A percentile compares a stretch with the other conserved stretches of the same genome.
Evolutionary conservation across 768 basidiomycete species (phyloP).

Genomic region (Melanogaster broomeanus): DNA sequence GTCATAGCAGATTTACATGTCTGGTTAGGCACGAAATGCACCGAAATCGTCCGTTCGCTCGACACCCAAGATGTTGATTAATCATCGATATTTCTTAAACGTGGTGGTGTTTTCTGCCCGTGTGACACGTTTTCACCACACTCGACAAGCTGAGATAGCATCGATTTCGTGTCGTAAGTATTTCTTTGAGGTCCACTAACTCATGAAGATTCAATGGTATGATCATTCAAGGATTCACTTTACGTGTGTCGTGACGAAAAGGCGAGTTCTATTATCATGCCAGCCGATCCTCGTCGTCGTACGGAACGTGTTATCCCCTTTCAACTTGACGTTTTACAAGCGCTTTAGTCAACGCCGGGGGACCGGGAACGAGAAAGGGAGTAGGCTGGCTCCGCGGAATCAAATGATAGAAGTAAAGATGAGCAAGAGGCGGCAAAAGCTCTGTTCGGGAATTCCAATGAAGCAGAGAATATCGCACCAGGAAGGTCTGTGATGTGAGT

Average conservation of each 20-base stretch:
- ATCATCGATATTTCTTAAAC: slow-evolving; percentile 66
- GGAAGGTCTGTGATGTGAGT: slow-evolving; percentile 82
- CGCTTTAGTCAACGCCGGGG: slow-evolving; percentile 75
- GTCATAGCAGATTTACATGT: no score
- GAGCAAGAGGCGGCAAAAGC: slow-evolving; percentile 70
- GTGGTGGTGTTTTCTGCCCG: slow-evolving; percentile 54
- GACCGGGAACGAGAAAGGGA: slow-evolving; percentile 15
- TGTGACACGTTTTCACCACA: slow-evolving; percentile 18
- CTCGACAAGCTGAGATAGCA: slow-evolving; percentile 24
- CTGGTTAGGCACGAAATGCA: slow-evolving; percentile 42
- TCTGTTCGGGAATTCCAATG: slow-evolving; percentile 44
- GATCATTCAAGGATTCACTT: no score
- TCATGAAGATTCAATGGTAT: no score
- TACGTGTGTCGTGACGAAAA: no score
- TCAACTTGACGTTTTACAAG: slow-evolving; percentile 71
- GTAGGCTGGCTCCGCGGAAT: slow-evolving; percentile 17
- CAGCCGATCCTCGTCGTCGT: no score
- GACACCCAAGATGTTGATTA: slow-evolving; percentile 45
- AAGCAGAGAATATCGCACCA: slow-evolving; percentile 59
- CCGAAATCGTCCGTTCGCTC: slow-evolving; percentile 9
- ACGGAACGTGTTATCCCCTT: slow-evolving; percentile 61
- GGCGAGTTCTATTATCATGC: no score
- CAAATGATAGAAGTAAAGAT: slow-evolving; percentile 53
- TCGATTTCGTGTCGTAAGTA: no score
- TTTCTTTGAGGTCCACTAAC: no score